Percentiles rank a stretch among this genome's conserved stretches.
These are phyloP conservation scores for Rosellinia necatrix DNA, from an alignment of 2,329 filamentous ascomycete species.

Conservation along the genomic window DNA sequence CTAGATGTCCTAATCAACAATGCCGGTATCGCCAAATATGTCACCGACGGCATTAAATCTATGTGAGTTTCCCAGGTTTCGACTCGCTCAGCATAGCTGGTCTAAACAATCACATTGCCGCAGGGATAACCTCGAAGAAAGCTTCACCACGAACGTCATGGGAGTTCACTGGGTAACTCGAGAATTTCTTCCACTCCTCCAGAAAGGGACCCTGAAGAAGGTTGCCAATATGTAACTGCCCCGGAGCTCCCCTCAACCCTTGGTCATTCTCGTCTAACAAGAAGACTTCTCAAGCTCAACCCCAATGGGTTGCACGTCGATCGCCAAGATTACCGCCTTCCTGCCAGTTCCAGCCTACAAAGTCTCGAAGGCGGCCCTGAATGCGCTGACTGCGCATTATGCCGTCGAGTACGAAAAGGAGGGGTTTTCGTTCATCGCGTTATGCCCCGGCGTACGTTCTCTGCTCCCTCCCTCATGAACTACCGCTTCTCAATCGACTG, in stretches of 20 bases:
- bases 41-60: neutral
- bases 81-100: neutral
- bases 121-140: slow-evolving; percentile 36
- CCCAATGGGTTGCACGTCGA: too few relatives aligned
- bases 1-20: slow-evolving; percentile 54
- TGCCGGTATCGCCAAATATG: slow-evolving; percentile 10
- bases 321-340: too few relatives aligned
- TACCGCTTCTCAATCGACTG: neutral
- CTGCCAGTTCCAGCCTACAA: slow-evolving; percentile 40
- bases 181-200: slow-evolving; percentile 46
- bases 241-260: too few relatives aligned
- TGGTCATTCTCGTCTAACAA: too few relatives aligned
- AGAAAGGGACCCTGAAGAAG: slow-evolving; percentile 46
- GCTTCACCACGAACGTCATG: slow-evolving; percentile 38
- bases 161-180: slow-evolving; percentile 45
- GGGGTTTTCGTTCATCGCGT: slow-evolving; percentile 50
- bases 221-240: slow-evolving; percentile 50
- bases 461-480: neutral
- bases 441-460: slow-evolving; percentile 51
- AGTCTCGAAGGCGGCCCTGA: slow-evolving; percentile 53
- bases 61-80: too few relatives aligned
- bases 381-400: slow-evolving; percentile 52
- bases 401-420: slow-evolving; percentile 45
- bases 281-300: too few relatives aligned
- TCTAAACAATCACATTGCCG: neutral